These are phyloP conservation scores for Trametes cinnabarina DNA, from an alignment of 768 basidiomycete species.

Conservation along the genomic window DNA sequence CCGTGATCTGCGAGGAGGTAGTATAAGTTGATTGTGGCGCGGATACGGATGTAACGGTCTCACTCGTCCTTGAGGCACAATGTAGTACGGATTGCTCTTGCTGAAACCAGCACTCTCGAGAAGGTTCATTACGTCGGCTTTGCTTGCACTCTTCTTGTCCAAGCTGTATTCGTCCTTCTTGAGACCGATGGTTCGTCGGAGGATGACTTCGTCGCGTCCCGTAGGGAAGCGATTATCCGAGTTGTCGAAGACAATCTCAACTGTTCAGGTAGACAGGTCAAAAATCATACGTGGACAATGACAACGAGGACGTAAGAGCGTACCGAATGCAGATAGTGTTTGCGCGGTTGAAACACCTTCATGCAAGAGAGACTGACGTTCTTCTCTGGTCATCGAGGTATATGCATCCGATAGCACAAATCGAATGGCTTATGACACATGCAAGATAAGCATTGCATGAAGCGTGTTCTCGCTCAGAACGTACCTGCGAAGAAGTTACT, in stretches of 20 bases:
- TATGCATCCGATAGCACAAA: constrained; percentile 98
- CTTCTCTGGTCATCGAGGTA: constrained; percentile 91
- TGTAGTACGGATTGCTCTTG: constrained; percentile 98
- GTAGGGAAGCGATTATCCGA: constrained; percentile 93
- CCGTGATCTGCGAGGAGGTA: constrained; percentile 69
- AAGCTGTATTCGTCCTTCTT: constrained; percentile 99
- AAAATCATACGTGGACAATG: not conserved
- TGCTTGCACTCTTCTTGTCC: constrained; percentile 92
- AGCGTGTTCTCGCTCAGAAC: too few relatives aligned
- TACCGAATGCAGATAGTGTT: constrained; percentile 89
- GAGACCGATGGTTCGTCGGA: constrained; percentile 91
- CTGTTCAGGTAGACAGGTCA: constrained; percentile 30
- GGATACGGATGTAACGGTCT: constrained; percentile 30
- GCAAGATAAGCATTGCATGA: too few relatives aligned
- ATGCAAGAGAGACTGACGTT: constrained; percentile 89
- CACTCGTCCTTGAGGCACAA: constrained; percentile 96
- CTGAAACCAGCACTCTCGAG: constrained; percentile 97
- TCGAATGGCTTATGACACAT: constrained; percentile 52
- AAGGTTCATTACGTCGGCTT: constrained; percentile 97
- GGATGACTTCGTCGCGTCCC: constrained; percentile 78
- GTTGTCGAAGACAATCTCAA: constrained; percentile 96
- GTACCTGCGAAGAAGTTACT: constrained; percentile 96
- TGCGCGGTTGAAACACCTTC: constrained; percentile 87
- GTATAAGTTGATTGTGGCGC: not conserved
- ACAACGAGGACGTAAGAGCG: constrained; percentile 17